Conservation (phyloP, 1,284 basidiomycete genomes). For the Pterula multifida region DNA sequence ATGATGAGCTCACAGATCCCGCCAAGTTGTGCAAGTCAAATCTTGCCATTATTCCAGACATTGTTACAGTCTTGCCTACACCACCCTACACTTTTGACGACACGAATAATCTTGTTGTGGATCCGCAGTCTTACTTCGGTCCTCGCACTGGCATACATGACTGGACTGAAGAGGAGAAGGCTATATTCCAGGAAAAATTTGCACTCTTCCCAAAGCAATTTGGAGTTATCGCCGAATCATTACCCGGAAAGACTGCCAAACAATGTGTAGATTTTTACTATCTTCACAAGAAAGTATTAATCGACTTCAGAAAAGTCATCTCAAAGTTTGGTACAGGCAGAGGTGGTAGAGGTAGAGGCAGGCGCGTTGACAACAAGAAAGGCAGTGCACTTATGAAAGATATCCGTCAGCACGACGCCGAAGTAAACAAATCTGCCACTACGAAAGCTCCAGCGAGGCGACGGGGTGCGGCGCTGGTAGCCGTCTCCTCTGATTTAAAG, state of each 20-base stretch:
- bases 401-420: conserved; percentile 65
- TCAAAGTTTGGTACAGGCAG: conserved; percentile 53
- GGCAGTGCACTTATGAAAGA: conserved; percentile 71
- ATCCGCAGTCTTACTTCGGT: conserved; percentile 73
- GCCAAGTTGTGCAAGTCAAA: conserved; percentile 79
- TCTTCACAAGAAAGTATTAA: conserved; percentile 80
- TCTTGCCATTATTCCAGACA: conserved; percentile 86
- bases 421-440: conserved; percentile 32
- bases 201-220: conserved; percentile 90
- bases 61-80: conserved; percentile 65
- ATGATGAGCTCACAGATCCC: conserved; percentile 87
- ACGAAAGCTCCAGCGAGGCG: conserved; percentile 19
- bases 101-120: conserved; percentile 69
- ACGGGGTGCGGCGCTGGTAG: conserved; percentile 27
- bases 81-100: conserved; percentile 66
- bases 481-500: conserved; percentile 10
- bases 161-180: conserved; percentile 85
- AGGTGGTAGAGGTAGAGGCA: conserved; percentile 38
- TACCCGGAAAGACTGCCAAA: conserved; percentile 77
- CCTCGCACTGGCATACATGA: conserved; percentile 59
- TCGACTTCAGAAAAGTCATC: conserved; percentile 76
- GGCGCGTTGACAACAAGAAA: conserved; percentile 55
- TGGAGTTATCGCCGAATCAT: conserved; percentile 69
- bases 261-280: conserved; percentile 96
- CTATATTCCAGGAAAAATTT: conserved; percentile 73